Percentiles rank a stretch among this genome's conserved stretches.
Conservation (phyloP, 2,329 filamentous ascomycete species). For the Phialophora tarda region DNA sequence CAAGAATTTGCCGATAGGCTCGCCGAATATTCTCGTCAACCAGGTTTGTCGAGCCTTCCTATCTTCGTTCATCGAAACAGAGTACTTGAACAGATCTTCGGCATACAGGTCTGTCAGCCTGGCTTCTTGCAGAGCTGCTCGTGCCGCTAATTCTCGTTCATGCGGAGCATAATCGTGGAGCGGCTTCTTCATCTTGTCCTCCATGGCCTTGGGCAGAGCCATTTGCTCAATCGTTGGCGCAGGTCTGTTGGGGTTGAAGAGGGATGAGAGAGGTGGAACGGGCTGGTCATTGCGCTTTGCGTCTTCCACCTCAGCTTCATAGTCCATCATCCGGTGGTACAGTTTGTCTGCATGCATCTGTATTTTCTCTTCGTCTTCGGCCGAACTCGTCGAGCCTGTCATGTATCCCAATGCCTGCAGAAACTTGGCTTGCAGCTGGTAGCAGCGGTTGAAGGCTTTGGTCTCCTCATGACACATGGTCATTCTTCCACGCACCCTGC, state of each 20-base stretch:
- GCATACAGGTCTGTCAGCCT: slow-evolving; percentile 37
- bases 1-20: slow-evolving; percentile 39
- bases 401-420: slow-evolving; percentile 85
- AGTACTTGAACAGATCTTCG: slow-evolving; percentile 38
- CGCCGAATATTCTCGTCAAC: slow-evolving; percentile 38
- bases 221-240: slow-evolving; percentile 45
- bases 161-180: slow-evolving; percentile 53
- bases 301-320: slow-evolving; percentile 75
- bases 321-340: slow-evolving; percentile 83
- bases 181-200: slow-evolving; percentile 42
- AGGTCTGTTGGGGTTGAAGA: slow-evolving; percentile 49
- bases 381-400: slow-evolving; percentile 63
- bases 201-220: slow-evolving; percentile 34
- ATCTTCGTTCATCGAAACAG: slow-evolving; percentile 39
- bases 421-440: slow-evolving; percentile 86
- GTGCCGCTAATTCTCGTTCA: slow-evolving; percentile 52
- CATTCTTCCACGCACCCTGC: slow-evolving; percentile 59
- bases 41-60: slow-evolving; percentile 36
- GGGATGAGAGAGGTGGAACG: slow-evolving; percentile 51
- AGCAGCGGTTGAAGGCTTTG: slow-evolving; percentile 80
- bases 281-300: slow-evolving; percentile 52
- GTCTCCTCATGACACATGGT: slow-evolving; percentile 83
- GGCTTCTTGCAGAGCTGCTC: slow-evolving; percentile 38
- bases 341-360: slow-evolving; percentile 95
- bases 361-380: slow-evolving; percentile 80